Evolutionary conservation across 2,329 filamentous ascomycete genomes (phyloP).

Genomic region (Colletotrichum scovillei): DNA sequence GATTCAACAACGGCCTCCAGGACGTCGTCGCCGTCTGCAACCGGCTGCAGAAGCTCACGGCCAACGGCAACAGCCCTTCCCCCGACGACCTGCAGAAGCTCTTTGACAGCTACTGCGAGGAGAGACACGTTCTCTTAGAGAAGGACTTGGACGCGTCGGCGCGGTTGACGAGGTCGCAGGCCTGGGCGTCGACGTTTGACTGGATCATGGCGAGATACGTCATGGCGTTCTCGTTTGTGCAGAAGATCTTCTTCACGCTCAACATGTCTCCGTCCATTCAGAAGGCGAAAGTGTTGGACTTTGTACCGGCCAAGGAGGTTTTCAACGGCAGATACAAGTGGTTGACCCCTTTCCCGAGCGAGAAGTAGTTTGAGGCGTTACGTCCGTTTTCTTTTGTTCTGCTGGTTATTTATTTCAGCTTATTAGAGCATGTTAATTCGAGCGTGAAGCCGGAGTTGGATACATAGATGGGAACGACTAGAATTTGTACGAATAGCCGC

Average conservation of each 20-base stretch:
- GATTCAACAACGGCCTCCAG: constrained; percentile 49
- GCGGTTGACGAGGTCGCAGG: constrained; percentile 39
- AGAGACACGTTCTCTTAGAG: constrained; percentile 30
- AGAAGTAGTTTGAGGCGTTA: not conserved
- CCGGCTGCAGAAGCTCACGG: constrained; percentile 35
- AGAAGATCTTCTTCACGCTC: constrained; percentile 19
- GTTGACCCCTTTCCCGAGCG: constrained; percentile 11
- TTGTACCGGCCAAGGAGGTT: constrained; percentile 34
- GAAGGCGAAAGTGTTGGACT: constrained; percentile 37
- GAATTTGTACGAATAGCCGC: not conserved
- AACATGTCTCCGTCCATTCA: constrained; percentile 28
- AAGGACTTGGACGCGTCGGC: constrained; percentile 37
- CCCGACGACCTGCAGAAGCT: constrained; percentile 9
- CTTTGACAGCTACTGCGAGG: constrained; percentile 38
- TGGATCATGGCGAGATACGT: constrained; percentile 40
- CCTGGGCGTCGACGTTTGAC: constrained; percentile 41
- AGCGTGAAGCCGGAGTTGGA: not conserved
- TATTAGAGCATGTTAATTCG: not conserved
- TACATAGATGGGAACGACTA: not conserved
- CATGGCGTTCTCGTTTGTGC: constrained; percentile 25
- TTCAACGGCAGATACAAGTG: constrained; percentile 31
- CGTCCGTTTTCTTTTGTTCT: not conserved
- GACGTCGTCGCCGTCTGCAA: constrained; percentile 46
- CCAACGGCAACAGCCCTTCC: not conserved
- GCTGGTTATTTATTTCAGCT: not conserved